Percentiles rank a stretch among this genome's conserved stretches.
Evolutionary conservation across 2,329 filamentous ascomycete species (phyloP).

Genomic region (Achaetomium macrosporum): DNA sequence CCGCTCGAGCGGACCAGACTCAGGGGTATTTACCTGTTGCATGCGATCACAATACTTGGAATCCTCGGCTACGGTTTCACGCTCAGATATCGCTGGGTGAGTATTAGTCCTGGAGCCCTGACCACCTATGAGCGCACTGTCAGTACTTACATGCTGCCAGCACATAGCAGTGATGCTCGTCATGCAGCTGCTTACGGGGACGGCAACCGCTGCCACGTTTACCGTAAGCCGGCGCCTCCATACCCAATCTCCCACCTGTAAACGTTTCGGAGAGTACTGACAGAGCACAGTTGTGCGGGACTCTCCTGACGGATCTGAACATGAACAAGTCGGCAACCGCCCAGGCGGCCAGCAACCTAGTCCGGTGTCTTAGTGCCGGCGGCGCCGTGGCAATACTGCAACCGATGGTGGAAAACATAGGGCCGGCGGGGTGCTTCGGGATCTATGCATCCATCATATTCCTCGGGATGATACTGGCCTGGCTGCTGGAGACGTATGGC

Average conservation of each 20-base stretch:
- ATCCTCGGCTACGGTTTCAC: slow-evolving; percentile 12
- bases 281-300: slow-evolving; percentile 11
- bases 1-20: slow-evolving; percentile 10
- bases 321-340: slow-evolving; percentile 24
- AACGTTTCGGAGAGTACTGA: neutral
- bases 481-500: slow-evolving; percentile 6
- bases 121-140: neutral
- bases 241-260: neutral
- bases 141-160: neutral
- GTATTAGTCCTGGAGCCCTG: neutral
- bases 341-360: slow-evolving; percentile 25
- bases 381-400: slow-evolving; percentile 24
- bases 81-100: slow-evolving; percentile 5
- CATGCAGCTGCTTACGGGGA: slow-evolving; percentile 14
- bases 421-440: slow-evolving; percentile 22
- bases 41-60: slow-evolving; percentile 2
- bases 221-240: neutral
- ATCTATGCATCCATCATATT: slow-evolving; percentile 18
- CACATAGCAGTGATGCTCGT: slow-evolving; percentile 14
- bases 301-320: slow-evolving; percentile 28
- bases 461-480: neutral
- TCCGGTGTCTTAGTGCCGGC: slow-evolving; percentile 24
- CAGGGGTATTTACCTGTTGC: slow-evolving; percentile 1
- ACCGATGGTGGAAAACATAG: slow-evolving; percentile 18
- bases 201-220: slow-evolving; percentile 10